phyloP scores from a whole-genome alignment of 495 filamentous ascomycete species.

The Xylaria palmicola region DNA sequence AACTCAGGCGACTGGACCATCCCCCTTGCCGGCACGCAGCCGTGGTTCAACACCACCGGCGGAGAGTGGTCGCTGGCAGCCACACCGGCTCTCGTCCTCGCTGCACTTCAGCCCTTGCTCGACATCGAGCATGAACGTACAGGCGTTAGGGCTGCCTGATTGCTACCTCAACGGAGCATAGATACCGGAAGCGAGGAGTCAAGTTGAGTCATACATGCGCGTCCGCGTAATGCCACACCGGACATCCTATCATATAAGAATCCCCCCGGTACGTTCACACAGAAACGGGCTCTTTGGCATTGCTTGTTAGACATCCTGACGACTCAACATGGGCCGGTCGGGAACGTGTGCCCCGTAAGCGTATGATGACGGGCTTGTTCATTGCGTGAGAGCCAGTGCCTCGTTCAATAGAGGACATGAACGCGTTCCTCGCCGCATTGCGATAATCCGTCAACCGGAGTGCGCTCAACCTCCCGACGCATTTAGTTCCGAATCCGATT shows the following conservation, averaged over 20 bases:
- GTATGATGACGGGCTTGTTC: background rate
- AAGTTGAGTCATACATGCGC: slow-evolving; percentile 1
- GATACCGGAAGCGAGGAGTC: background rate
- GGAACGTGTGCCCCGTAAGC: background rate
- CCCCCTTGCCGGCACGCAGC: background rate
- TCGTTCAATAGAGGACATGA: background rate
- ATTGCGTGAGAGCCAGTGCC: background rate
- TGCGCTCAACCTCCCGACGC: background rate
- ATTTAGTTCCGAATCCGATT: background rate
- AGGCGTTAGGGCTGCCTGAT: slow-evolving; percentile 8
- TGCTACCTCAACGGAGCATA: background rate
- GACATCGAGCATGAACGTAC: slow-evolving; percentile 5
- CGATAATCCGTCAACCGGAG: background rate
- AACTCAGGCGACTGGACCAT: background rate
- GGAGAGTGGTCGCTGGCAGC: background rate
- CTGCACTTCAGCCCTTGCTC: slow-evolving; percentile 11
- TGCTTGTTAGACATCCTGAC: background rate
- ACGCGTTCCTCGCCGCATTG: background rate
- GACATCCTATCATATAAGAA: background rate
- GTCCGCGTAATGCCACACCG: slow-evolving; percentile 4
- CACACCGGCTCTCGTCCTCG: slow-evolving; percentile 1
- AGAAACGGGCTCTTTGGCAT: background rate
- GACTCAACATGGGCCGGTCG: background rate
- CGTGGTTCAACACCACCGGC: slow-evolving; percentile 7
- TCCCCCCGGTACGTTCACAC: background rate